Percentiles rank a stretch among this genome's conserved stretches.
These are phyloP conservation scores for Trifolium pratense DNA, from an alignment of 306 rosid species.

Conservation along the genomic window DNA sequence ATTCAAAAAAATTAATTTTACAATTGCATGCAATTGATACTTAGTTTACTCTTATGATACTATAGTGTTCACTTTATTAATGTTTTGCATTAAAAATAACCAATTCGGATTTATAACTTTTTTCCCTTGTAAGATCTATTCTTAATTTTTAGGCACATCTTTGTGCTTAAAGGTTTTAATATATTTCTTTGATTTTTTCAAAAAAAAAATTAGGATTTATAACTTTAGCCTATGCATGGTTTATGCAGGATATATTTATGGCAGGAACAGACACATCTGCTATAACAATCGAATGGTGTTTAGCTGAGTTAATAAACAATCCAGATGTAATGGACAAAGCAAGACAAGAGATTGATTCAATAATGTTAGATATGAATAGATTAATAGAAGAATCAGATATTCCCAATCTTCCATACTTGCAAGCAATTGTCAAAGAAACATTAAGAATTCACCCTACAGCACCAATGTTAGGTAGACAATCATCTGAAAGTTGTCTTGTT, in stretches of 20 bases:
- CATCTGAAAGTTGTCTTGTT: conserved; percentile 43
- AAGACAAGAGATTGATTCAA: conserved; percentile 58
- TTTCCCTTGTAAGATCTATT: too few species aligned
- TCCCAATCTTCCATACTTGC: conserved; percentile 63
- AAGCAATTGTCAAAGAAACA: conserved; percentile 77
- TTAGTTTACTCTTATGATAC: too few species aligned
- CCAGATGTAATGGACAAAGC: conserved; percentile 70
- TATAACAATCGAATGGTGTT: conserved; percentile 56
- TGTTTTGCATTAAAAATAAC: too few species aligned
- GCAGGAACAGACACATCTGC: conserved; percentile 69
- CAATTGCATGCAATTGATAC: too few species aligned
- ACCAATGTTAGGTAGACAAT: conserved; percentile 59
- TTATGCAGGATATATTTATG: conserved; percentile 55
- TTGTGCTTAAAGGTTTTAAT: too few species aligned
- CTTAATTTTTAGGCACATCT: too few species aligned
- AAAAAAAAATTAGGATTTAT: too few species aligned
- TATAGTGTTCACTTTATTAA: too few species aligned
- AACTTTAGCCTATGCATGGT: too few species aligned
- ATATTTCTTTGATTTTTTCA: too few species aligned
- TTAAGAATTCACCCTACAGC: conserved; percentile 71
- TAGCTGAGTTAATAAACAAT: conserved; percentile 63
- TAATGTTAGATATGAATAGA: conserved; percentile 44
- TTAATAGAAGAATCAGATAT: conserved; percentile 69
- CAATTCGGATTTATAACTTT: too few species aligned
- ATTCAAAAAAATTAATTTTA: too few species aligned